phyloP scores from a whole-genome alignment of 73 alveolate species.

The Paramecium bursaria region DNA sequence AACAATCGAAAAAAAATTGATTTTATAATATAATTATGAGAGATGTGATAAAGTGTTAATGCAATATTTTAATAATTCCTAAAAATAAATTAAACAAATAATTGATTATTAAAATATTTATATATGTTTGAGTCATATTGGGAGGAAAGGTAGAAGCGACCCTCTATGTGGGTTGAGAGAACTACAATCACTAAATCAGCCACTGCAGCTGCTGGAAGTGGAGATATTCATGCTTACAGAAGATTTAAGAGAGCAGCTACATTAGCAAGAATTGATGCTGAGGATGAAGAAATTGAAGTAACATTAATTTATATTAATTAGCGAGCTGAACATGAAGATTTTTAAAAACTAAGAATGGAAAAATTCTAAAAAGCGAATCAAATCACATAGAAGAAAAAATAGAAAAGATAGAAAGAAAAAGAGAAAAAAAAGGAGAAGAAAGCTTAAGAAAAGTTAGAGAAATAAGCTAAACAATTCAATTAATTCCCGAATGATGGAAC shows the following conservation, averaged over 20 bases:
- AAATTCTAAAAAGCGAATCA: neutral
- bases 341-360: slow-evolving; percentile 18
- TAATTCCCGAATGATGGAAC: slow-evolving; percentile 47
- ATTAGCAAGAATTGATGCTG: slow-evolving; percentile 10
- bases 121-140: slow-evolving; percentile 47
- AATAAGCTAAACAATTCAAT: slow-evolving; percentile 3
- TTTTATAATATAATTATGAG: no score
- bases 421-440: slow-evolving; percentile 11
- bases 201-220: slow-evolving; percentile 63
- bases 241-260: slow-evolving; percentile 58
- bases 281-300: slow-evolving; percentile 22
- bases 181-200: slow-evolving; percentile 53
- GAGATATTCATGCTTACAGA: slow-evolving; percentile 61
- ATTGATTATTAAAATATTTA: no score
- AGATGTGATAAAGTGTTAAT: no score
- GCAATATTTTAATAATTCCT: no score
- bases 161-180: slow-evolving; percentile 59
- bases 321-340: slow-evolving; percentile 44
- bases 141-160: slow-evolving; percentile 46
- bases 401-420: neutral
- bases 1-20: no score
- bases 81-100: no score
- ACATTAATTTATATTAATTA: neutral
- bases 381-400: slow-evolving; percentile 11
- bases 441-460: neutral